phyloP scores from a whole-genome alignment of 75 land plant genomes.

The Cunninghamia lanceolata region DNA sequence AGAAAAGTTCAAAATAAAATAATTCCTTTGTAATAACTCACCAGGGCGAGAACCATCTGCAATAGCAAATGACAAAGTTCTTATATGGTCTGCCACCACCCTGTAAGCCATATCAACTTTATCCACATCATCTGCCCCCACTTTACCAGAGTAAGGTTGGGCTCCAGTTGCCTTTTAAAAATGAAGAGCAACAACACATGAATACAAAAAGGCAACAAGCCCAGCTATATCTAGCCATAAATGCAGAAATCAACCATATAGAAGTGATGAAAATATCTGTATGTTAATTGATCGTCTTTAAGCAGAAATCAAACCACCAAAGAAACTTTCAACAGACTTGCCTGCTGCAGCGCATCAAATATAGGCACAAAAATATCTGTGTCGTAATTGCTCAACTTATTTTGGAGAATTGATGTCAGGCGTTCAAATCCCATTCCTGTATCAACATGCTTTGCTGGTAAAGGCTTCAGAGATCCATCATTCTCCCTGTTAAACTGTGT shows the following conservation, averaged over 20 bases:
- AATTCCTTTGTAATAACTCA: slow-evolving; percentile 10
- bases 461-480: slow-evolving; percentile 80
- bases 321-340: slow-evolving; percentile 10
- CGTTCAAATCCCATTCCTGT: slow-evolving; percentile 99
- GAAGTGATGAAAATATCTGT: too few species aligned
- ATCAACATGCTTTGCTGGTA: slow-evolving; percentile 97
- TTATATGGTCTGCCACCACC: slow-evolving; percentile 94
- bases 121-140: slow-evolving; percentile 86
- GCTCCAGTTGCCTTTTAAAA: slow-evolving; percentile 67
- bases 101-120: slow-evolving; percentile 93
- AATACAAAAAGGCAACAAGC: background rate
- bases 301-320: background rate
- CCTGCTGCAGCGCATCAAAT: slow-evolving; percentile 84
- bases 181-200: background rate
- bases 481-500: slow-evolving; percentile 86
- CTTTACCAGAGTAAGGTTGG: slow-evolving; percentile 65
- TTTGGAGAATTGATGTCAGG: slow-evolving; percentile 82
- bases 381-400: slow-evolving; percentile 97
- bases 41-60: slow-evolving; percentile 99
- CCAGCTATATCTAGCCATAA: background rate
- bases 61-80: slow-evolving; percentile 98
- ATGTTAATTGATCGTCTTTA: too few species aligned
- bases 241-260: background rate
- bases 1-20: background rate
- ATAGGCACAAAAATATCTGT: slow-evolving; percentile 90